Base-by-base conservation (phyloP, 2,329 filamentous ascomycete species). In the Fusarium sp. region DNA sequence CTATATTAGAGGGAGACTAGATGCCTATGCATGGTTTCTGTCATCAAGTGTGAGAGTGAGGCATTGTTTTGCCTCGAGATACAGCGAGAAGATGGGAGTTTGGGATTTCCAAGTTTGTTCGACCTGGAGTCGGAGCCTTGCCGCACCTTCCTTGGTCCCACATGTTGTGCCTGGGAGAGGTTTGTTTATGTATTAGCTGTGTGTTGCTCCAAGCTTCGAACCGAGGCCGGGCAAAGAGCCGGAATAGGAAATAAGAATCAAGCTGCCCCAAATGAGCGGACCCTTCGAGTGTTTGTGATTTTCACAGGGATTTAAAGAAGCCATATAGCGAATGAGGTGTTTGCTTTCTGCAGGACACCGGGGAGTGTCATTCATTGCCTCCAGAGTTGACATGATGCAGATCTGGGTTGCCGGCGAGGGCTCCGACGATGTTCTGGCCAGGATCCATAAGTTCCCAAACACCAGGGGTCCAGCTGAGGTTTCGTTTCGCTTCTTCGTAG, bases 141-240 rank as follows among this genome's bases (percentile, higher is more conserved):
- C 21, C 35, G 36, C 39, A 54, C 59, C 40, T 54, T 58, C 35
- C 50, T 57, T 55, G 59, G 40, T 63, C 54, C 54, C 54, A 62
- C 56, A 61, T 57, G 57, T 51, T 42, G 63, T 62, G 43, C 31
- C 52, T 36, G 25, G 52, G 66, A 42, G 35, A 46, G 50, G 41
- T 66, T 49, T 67, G 63, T 57, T 60, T 66, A 72, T 68, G 63
- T 71, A 65, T 39, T 57, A 51, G 36, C 52, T 47, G 60, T 53
- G 50, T 37, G 60, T 43, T 61, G 65, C 50, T 61, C 48, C 45
- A 48, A 66, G 48, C 45, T 55, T 67, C 18, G 45, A 58, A 47
- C 36, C 39, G 49, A 58, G 41, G 29, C 47, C 40, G 23, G 49
- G 36, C 48, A 55, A 58, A 41, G 33, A 48, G 21, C 49, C 46